Conservation (phyloP, 768 basidiomycete species). For the Russula vinacea region DNA sequence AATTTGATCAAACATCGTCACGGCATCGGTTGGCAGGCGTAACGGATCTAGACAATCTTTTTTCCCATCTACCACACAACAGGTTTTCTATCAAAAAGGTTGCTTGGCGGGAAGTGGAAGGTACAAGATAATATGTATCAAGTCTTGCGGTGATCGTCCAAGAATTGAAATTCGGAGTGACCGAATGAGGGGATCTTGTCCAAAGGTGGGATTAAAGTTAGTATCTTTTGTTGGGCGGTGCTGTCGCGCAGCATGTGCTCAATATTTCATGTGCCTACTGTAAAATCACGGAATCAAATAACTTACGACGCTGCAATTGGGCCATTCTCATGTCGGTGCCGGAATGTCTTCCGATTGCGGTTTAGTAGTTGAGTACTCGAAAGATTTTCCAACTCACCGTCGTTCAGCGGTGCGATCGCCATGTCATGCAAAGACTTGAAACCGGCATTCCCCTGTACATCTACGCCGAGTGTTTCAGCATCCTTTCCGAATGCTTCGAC, state of each 20-base stretch:
- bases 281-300: not conserved
- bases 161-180: not conserved
- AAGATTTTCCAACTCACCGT: constrained; percentile 31
- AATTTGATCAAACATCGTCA: not conserved
- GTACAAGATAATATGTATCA: not conserved
- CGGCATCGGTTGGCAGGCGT: not conserved
- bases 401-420: constrained; percentile 47
- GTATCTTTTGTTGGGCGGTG: no score
- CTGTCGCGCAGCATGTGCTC: not conserved
- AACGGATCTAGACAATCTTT: not conserved
- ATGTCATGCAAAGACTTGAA: constrained; percentile 58
- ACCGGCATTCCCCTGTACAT: constrained; percentile 49
- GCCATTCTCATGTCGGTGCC: constrained; percentile 4
- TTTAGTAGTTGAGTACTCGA: not conserved
- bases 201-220: not conserved
- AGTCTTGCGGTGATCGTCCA: not conserved
- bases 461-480: constrained; percentile 64
- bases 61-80: not conserved
- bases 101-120: not conserved
- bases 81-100: not conserved
- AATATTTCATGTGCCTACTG: not conserved
- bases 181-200: not conserved
- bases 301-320: no score
- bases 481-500: constrained; percentile 82
- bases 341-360: not conserved